Evolutionary conservation across 2,329 filamentous ascomycete genomes (phyloP).

Genomic region (Diaporthe batatas): DNA sequence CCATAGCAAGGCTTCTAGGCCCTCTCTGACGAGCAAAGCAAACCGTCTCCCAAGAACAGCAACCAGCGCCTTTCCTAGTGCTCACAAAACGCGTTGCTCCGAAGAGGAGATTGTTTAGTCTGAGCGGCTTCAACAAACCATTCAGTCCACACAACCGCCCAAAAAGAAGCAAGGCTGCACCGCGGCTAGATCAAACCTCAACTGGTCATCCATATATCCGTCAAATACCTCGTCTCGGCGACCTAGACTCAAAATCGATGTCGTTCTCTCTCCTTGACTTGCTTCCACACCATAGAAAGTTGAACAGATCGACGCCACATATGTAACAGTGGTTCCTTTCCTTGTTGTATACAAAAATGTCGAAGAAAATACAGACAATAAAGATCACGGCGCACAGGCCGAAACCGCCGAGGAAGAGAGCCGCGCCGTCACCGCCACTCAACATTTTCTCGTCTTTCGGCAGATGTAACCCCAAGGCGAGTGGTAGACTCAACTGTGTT

Average conservation of each 20-base stretch:
- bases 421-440: constrained; percentile 21
- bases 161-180: neutral
- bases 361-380: constrained; percentile 11
- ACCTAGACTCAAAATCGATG: neutral
- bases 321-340: constrained; percentile 27
- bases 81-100: neutral
- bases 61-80: neutral
- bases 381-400: constrained; percentile 23
- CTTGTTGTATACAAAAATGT: constrained; percentile 5
- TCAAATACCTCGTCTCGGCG: neutral
- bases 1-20: no score
- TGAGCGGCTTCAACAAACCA: neutral
- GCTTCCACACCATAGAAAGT: constrained; percentile 29
- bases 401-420: constrained; percentile 34
- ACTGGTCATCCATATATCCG: neutral
- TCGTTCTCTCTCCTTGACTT: neutral
- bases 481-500: no score
- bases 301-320: constrained; percentile 33
- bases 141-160: rapidly evolving
- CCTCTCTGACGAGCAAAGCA: neutral
- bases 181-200: no score
- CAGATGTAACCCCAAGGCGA: no score
- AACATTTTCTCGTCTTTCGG: neutral
- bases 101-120: neutral
- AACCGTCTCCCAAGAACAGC: neutral